A percentile compares a stretch with the other conserved stretches of the same genome.
These are phyloP conservation scores for Exophiala sp. DNA, from an alignment of 2,329 filamentous ascomycete species.

Conservation along the genomic window DNA sequence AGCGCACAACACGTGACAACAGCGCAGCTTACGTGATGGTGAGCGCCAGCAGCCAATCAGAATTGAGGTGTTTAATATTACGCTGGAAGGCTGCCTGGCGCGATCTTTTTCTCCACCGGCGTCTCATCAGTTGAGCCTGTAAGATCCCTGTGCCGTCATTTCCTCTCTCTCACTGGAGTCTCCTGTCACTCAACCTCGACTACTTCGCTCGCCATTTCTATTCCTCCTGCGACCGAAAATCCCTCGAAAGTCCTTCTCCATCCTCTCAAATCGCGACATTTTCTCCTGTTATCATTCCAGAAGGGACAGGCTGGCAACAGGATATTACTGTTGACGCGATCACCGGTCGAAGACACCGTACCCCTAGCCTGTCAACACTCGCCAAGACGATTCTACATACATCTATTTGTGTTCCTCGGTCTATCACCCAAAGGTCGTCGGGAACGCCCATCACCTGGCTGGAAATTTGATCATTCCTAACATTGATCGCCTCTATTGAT, in stretches of 20 bases:
- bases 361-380: neutral
- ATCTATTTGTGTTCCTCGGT: neutral
- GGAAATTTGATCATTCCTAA: neutral
- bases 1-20: neutral
- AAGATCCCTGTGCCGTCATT: slow-evolving; percentile 15
- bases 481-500: neutral
- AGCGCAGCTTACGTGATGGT: neutral
- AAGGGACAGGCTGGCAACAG: neutral
- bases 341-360: neutral
- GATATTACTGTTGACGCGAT: neutral
- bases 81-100: slow-evolving; percentile 10
- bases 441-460: neutral
- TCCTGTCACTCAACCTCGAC: slow-evolving; percentile 9
- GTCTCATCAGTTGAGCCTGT: neutral
- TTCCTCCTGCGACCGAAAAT: neutral
- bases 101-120: neutral
- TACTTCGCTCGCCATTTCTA: slow-evolving; percentile 1
- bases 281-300: neutral
- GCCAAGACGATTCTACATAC: neutral
- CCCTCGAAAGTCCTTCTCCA: slow-evolving; percentile 1
- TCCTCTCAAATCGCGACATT: neutral
- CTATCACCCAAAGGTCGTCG: neutral
- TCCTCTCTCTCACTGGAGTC: slow-evolving; percentile 5
- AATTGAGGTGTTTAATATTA: slow-evolving; percentile 18
- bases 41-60: slow-evolving; percentile 9